These are phyloP conservation scores for Jamesozyma spencerorum DNA, from an alignment of 805 yeast genomes.

Conservation along the genomic window DNA sequence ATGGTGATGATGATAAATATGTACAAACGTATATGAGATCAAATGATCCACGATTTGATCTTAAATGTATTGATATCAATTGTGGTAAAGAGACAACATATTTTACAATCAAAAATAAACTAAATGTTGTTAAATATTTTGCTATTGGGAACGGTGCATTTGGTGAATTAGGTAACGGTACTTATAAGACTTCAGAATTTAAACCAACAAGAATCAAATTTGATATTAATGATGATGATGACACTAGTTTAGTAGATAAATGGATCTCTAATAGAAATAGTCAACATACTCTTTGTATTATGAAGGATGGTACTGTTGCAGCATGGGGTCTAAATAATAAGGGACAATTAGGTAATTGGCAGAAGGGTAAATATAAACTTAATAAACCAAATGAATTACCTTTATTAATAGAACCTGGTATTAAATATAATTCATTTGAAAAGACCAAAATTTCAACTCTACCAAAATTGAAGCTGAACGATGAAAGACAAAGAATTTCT, in stretches of 20 bases:
- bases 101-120: constrained; percentile 32
- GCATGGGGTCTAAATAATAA: constrained; percentile 78
- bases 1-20: constrained; percentile 26
- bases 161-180: constrained; percentile 80
- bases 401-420: constrained; percentile 37
- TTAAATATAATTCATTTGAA: constrained; percentile 5
- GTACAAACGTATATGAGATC: background rate
- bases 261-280: constrained; percentile 45
- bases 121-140: constrained; percentile 25
- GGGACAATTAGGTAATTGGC: constrained; percentile 84
- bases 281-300: constrained; percentile 51
- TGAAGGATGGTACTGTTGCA: constrained; percentile 43
- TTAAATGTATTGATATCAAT: constrained; percentile 43
- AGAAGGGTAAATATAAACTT: constrained; percentile 17
- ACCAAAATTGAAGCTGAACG: constrained; percentile 27
- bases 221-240: constrained; percentile 36
- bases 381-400: constrained; percentile 44
- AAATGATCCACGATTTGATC: constrained; percentile 29
- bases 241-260: constrained; percentile 24
- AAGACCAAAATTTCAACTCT: background rate
- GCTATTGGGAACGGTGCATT: constrained; percentile 77
- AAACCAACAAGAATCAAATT: constrained; percentile 49
- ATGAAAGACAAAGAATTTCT: constrained; percentile 45
- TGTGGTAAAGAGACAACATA: constrained; percentile 65
- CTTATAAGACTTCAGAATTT: constrained; percentile 63